phyloP scores from a whole-genome alignment of 2,329 filamentous ascomycete species.

The Chaetomium sp. region DNA sequence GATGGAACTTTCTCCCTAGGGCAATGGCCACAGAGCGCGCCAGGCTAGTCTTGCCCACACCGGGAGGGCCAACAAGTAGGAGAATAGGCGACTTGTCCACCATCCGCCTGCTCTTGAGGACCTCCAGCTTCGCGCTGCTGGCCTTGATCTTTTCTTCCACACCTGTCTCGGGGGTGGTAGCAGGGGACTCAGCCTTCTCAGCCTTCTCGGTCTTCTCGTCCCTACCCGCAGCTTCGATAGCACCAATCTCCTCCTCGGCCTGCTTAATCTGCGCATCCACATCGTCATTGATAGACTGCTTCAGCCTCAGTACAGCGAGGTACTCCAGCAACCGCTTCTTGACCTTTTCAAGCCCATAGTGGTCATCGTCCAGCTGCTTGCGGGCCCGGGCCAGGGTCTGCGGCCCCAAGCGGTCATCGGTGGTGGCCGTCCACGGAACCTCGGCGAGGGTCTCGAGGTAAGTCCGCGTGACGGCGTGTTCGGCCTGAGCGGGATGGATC shows the following conservation, averaged over 20 bases:
- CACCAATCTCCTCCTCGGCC: constrained; percentile 51
- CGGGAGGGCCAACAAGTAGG: constrained; percentile 85
- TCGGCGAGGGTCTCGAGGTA: constrained; percentile 92
- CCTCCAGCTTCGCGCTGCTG: constrained; percentile 59
- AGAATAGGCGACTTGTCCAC: constrained; percentile 94
- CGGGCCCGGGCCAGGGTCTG: constrained; percentile 73
- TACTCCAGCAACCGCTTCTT: constrained; percentile 97
- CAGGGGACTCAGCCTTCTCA: not conserved
- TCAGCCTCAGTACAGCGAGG: constrained; percentile 88
- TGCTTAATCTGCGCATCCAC: constrained; percentile 71
- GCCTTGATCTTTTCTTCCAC: constrained; percentile 34
- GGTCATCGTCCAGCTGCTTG: constrained; percentile 89
- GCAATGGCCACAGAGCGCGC: constrained; percentile 90
- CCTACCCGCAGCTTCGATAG: constrained; percentile 37
- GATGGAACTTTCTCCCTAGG: constrained; percentile 89
- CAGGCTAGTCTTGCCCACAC: constrained; percentile 91
- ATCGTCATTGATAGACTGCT: constrained; percentile 81
- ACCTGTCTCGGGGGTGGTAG: constrained; percentile 12
- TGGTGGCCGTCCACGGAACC: constrained; percentile 83
- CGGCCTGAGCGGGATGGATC: constrained; percentile 93
- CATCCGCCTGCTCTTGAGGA: constrained; percentile 76
- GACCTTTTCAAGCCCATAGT: constrained; percentile 93
- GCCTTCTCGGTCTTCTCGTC: constrained; percentile 20
- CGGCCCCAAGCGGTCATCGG: constrained; percentile 76
- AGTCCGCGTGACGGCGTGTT: constrained; percentile 88